Evolutionary conservation across 2,329 filamentous ascomycete species (phyloP), one percentile per base, ranked within the genome.

Genomic region (Colletotrichum endophyticum): DNA sequence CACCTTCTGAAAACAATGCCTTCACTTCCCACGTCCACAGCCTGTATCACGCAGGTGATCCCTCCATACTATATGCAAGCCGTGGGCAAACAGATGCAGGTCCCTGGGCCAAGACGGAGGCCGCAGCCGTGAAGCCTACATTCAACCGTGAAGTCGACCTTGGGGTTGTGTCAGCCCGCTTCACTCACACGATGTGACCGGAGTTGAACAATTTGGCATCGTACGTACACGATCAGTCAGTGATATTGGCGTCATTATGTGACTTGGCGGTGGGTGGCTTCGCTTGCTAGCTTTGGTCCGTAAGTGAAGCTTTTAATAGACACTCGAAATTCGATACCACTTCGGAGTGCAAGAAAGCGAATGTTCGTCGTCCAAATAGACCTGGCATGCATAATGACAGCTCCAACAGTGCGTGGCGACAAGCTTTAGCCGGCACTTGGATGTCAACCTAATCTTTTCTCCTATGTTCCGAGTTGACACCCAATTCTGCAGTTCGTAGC

Each of bases 371-470:
- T 59, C 44, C 25, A 12, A 39, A 73, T 36, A 63, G 28, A 59
- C 44, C 62, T 34, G 12, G 11, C 25, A 11, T 75, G 71, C 74
- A 39, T 62, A 8, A 19, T 53, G 22, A 39, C 39, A 44, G 59
- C 30, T 39, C n/a, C 28, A 28, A 27, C 5, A 15, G 19, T 22
- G 25, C 25, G 11, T 27, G 28, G 11, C n/a, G n/a, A 34, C 71
- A 44, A 32, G 44, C 19, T 75, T 70, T 70, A 75, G 7, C 66
- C 71, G 71, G 66, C 71, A 66, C 64, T 59, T 76, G 74, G 12
- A 28, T 53, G 19, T 36, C 36, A 70, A 27, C 59, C 34, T 71
- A 53, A 61, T 8, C 22, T 49, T 66, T 56, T 61, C 27, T 62
- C 71, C 71, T 75, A 75, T 76, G 28, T 56, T 49, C 71, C 74